These are phyloP conservation scores for Colletotrichum sp. DNA, from an alignment of 2,329 filamentous ascomycete genomes.

Conservation along the genomic window DNA sequence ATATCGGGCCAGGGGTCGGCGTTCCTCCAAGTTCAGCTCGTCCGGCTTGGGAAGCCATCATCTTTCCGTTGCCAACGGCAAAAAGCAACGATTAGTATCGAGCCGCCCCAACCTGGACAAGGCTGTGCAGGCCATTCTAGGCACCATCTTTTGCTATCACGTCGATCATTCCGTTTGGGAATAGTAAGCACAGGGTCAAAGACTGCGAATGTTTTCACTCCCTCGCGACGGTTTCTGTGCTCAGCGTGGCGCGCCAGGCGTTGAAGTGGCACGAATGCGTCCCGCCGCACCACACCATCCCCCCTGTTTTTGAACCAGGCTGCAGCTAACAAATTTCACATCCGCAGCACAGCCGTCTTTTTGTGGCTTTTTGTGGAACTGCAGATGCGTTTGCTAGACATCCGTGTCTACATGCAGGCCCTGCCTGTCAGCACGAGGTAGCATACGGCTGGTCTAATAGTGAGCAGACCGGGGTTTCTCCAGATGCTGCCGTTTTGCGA, in stretches of 20 bases:
- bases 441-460: neutral
- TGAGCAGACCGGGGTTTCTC: neutral
- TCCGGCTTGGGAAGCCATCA: neutral
- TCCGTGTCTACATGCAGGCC: neutral
- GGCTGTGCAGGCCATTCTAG: neutral
- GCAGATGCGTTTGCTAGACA: neutral
- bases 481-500: neutral
- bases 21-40: neutral
- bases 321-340: neutral
- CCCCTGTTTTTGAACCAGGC: neutral
- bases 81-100: neutral
- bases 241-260: neutral
- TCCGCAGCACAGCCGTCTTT: neutral
- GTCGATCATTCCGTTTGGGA: neutral
- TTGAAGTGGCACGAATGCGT: neutral
- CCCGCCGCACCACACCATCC: neutral
- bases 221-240: neutral
- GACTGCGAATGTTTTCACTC: neutral
- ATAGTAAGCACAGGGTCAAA: neutral
- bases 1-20: neutral
- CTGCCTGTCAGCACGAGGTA: neutral
- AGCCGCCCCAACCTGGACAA: neutral
- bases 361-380: neutral
- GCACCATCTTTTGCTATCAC: neutral
- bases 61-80: neutral